These are phyloP conservation scores for Fimicolochytrium jonesii DNA, from an alignment of 192 early-diverging fungal genomes.

Conservation along the genomic window DNA sequence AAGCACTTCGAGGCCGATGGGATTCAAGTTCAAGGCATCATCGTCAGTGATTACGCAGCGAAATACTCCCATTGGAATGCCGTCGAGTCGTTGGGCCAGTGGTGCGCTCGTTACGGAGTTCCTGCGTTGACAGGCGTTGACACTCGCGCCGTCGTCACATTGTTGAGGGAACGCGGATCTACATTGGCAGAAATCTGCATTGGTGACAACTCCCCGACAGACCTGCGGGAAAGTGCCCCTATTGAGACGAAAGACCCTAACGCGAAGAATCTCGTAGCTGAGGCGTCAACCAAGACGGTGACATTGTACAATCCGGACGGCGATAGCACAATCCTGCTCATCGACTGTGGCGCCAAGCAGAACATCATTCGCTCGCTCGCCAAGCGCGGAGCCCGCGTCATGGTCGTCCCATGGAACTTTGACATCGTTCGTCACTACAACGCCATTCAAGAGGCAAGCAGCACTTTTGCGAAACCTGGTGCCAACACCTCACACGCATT, in stretches of 20 bases:
- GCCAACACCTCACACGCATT: too few relatives aligned
- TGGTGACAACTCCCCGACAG: constrained; percentile 52
- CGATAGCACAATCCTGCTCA: constrained; percentile 74
- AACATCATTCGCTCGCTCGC: constrained; percentile 87
- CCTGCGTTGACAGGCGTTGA: constrained; percentile 89
- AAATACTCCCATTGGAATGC: constrained; percentile 94
- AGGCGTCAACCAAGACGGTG: constrained; percentile 71
- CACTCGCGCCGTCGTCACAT: constrained; percentile 82
- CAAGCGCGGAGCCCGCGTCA: constrained; percentile 73
- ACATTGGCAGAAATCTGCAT: constrained; percentile 75
- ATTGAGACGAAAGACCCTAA: constrained; percentile 79
- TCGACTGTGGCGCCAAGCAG: constrained; percentile 90
- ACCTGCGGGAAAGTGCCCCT: constrained; percentile 23
- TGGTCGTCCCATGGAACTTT: constrained; percentile 86
- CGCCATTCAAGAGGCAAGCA: too few relatives aligned
- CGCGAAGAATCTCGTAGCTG: constrained; percentile 66
- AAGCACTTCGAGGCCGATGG: constrained; percentile 76
- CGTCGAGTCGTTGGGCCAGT: constrained; percentile 80
- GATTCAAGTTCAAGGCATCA: constrained; percentile 82
- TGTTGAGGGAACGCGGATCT: constrained; percentile 80
- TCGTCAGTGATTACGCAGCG: constrained; percentile 88
- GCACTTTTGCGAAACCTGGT: too few relatives aligned
- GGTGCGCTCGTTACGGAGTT: constrained; percentile 79
- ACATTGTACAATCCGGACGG: constrained; percentile 71
- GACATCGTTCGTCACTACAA: constrained; percentile 55